phyloP scores from a whole-genome alignment of 2,329 filamentous ascomycete species.

The Monilinia polystroma region DNA sequence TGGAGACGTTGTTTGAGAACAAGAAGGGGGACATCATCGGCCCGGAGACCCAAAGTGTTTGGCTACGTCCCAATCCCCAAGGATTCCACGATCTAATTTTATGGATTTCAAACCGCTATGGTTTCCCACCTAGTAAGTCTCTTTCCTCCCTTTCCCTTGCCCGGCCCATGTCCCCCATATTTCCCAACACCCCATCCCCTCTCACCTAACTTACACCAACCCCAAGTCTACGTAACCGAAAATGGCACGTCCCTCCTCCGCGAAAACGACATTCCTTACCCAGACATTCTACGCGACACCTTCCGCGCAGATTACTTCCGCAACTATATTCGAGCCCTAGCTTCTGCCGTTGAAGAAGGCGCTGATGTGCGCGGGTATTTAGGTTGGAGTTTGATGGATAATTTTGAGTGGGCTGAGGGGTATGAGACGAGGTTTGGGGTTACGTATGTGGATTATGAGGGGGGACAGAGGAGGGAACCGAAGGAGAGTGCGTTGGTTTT shows the following conservation, averaged over 20 bases:
- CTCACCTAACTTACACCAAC: background rate
- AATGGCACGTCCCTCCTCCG: conserved; percentile 83
- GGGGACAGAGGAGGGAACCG: conserved; percentile 74
- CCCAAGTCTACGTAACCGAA: conserved; percentile 69
- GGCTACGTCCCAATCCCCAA: conserved; percentile 72
- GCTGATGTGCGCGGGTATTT: conserved; percentile 78
- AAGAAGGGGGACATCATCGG: conserved; percentile 74
- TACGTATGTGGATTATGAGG: conserved; percentile 77
- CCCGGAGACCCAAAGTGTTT: conserved; percentile 76
- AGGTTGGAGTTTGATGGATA: conserved; percentile 83
- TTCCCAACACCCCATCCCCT: no score
- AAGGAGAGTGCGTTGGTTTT: conserved; percentile 81
- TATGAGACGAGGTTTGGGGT: conserved; percentile 86
- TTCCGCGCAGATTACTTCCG: conserved; percentile 80
- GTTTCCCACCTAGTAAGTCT: conserved; percentile 31
- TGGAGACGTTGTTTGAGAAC: conserved; percentile 69
- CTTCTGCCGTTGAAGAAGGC: conserved; percentile 70
- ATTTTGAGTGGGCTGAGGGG: conserved; percentile 63
- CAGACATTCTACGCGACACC: conserved; percentile 74
- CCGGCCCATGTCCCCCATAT: no score
- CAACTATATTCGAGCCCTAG: conserved; percentile 74
- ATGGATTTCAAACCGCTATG: conserved; percentile 77
- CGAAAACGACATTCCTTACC: conserved; percentile 71
- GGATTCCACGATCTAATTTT: conserved; percentile 76
- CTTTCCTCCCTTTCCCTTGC: background rate